phyloP scores from a whole-genome alignment of 139 green algal genomes.

The Prasinococcaceae sp. region DNA sequence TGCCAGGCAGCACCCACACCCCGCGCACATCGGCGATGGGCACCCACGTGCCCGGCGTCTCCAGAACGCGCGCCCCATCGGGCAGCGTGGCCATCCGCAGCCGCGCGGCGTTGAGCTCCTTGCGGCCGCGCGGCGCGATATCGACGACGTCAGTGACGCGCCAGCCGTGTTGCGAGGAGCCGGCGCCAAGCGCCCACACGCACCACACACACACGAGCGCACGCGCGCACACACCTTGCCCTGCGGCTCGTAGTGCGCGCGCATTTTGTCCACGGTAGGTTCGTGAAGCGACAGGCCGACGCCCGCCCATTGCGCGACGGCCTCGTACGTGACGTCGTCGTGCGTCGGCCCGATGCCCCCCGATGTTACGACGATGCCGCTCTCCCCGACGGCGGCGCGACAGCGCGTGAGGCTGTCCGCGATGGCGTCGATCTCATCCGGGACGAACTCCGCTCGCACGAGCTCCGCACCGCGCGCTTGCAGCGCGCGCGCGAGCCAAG shows the following conservation, averaged over 20 bases:
- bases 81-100: slow-evolving; percentile 52
- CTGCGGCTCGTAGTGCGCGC: slow-evolving; percentile 34
- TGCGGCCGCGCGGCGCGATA: no score
- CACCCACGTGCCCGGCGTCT: slow-evolving; percentile 41
- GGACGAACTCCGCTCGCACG: slow-evolving; percentile 42
- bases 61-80: slow-evolving; percentile 23
- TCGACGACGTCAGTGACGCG: no score
- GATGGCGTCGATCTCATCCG: slow-evolving; percentile 48
- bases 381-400: slow-evolving; percentile 32
- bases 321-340: slow-evolving; percentile 73
- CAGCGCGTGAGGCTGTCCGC: slow-evolving; percentile 28
- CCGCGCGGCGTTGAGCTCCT: slow-evolving; percentile 59
- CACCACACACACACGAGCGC: no score
- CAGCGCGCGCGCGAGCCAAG: slow-evolving; percentile 58
- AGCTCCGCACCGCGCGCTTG: slow-evolving; percentile 54
- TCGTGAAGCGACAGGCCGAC: slow-evolving; percentile 11
- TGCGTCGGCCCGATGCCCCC: slow-evolving; percentile 76
- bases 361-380: slow-evolving; percentile 52
- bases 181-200: no score
- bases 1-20: slow-evolving; percentile 56
- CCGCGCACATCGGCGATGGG: slow-evolving; percentile 41
- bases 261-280: slow-evolving; percentile 34
- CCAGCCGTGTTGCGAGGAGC: no score
- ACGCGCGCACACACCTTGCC: no score
- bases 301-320: slow-evolving; percentile 38